Conservation (phyloP, 2,329 filamentous ascomycete genomes). For the Fusarium circinatum region DNA sequence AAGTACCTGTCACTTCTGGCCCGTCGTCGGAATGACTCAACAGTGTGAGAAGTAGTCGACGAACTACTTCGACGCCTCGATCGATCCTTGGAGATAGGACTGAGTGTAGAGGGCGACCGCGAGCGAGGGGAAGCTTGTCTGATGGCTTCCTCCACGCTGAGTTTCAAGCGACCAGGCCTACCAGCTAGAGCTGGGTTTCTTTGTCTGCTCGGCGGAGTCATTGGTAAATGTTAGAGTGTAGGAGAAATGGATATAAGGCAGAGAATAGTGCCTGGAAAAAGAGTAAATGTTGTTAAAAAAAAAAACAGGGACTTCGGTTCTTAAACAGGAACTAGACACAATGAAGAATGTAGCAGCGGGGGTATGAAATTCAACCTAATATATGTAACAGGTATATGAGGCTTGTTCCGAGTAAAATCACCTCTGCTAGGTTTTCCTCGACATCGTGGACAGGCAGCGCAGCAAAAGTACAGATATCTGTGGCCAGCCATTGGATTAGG, state of each 20-base stretch:
- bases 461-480: constrained; percentile 23
- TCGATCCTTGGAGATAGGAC: constrained; percentile 11
- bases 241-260: constrained; percentile 17
- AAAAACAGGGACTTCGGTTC: not conserved
- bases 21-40: not conserved
- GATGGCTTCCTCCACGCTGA: constrained; percentile 11
- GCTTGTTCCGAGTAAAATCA: not conserved
- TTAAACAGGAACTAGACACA: not conserved
- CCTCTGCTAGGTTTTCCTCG: constrained; percentile 5
- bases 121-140: constrained; percentile 20
- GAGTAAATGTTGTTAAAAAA: not conserved
- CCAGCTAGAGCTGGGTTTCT: constrained; percentile 14
- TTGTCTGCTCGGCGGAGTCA: constrained; percentile 18
- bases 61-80: constrained; percentile 17
- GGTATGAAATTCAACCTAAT: not conserved
- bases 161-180: constrained; percentile 6
- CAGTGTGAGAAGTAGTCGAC: not conserved
- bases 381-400: not conserved
- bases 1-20: not conserved
- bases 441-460: constrained; percentile 5
- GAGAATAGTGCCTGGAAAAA: not conserved
- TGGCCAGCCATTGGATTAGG: constrained; percentile 13
- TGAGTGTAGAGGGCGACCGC: constrained; percentile 23
- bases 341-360: not conserved
- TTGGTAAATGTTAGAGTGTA: not conserved